Conservation (phyloP, 768 basidiomycete genomes). For the Agrocybe pediades region DNA sequence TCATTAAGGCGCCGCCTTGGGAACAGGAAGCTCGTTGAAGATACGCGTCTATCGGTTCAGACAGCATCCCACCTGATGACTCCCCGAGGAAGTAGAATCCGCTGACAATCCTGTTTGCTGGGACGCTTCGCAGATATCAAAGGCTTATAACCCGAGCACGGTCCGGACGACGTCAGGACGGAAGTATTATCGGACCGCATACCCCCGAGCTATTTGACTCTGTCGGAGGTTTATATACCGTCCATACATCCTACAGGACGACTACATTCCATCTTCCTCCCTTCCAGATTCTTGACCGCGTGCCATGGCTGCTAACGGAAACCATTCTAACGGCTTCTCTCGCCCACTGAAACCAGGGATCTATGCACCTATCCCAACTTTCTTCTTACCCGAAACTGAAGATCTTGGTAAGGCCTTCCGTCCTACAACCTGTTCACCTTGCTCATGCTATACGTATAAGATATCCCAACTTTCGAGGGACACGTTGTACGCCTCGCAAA, state of each 20-base stretch:
- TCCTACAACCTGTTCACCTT: background rate
- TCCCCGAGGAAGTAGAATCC: constrained; percentile 7
- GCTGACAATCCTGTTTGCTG: background rate
- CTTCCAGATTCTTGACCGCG: constrained; percentile 14
- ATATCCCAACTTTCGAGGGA: constrained; percentile 65
- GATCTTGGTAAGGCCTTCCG: constrained; percentile 71
- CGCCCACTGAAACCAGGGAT: constrained; percentile 75
- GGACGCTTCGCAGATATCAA: constrained; percentile 7
- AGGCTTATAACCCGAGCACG: constrained; percentile 23
- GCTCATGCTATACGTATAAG: constrained; percentile 29
- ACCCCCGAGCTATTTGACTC: constrained; percentile 22
- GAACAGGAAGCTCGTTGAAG: background rate
- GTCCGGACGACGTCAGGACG: constrained; percentile 23
- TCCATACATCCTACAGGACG: constrained; percentile 1
- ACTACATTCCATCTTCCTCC: constrained; percentile 10
- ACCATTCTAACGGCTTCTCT: constrained; percentile 33
- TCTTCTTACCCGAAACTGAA: constrained; percentile 75
- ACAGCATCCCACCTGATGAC: constrained; percentile 11
- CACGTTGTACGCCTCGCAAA: constrained; percentile 67
- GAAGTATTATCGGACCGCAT: constrained; percentile 23
- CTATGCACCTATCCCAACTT: constrained; percentile 85
- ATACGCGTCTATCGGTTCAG: background rate
- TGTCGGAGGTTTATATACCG: constrained; percentile 18
- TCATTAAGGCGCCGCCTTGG: background rate
- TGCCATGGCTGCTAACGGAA: constrained; percentile 46